Evolutionary conservation across 2,329 filamentous ascomycete species (phyloP).

Genomic region (Calonectria honghensis): DNA sequence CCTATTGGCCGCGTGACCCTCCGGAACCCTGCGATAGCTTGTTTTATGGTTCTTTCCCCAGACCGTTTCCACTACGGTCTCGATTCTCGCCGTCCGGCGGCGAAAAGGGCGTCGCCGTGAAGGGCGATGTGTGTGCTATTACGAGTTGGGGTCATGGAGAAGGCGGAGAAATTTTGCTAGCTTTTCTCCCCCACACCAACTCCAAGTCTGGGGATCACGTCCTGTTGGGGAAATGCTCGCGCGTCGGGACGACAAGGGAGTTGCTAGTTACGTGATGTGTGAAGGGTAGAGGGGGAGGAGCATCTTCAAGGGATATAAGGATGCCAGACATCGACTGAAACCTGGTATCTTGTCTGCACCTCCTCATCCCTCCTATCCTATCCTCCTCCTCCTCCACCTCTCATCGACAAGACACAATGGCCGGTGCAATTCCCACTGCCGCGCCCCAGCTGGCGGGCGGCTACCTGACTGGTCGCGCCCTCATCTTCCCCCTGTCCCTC

Average conservation of each 20-base stretch:
- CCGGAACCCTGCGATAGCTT: constrained; percentile 3
- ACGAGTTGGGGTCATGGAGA: constrained; percentile 3
- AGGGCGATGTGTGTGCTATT: background rate
- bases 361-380: constrained; percentile 14
- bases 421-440: constrained; percentile 49
- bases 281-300: background rate
- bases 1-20: constrained; percentile 6
- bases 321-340: background rate
- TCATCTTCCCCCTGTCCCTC: constrained; percentile 78
- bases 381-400: constrained; percentile 16
- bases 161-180: constrained; percentile 4
- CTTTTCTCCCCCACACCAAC: constrained; percentile 20
- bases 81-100: background rate
- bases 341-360: background rate
- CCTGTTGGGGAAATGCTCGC: constrained; percentile 19
- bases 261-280: background rate
- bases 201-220: constrained; percentile 1
- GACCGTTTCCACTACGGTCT: constrained; percentile 21
- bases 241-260: background rate
- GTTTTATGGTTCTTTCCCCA: constrained; percentile 28
- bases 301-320: constrained; percentile 29
- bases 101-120: background rate
- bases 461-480: constrained; percentile 51
- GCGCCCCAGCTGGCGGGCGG: constrained; percentile 50
- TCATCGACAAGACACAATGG: constrained; percentile 43